Base-by-base conservation (phyloP, 495 filamentous ascomycete species). In the Xylaria castorea region DNA sequence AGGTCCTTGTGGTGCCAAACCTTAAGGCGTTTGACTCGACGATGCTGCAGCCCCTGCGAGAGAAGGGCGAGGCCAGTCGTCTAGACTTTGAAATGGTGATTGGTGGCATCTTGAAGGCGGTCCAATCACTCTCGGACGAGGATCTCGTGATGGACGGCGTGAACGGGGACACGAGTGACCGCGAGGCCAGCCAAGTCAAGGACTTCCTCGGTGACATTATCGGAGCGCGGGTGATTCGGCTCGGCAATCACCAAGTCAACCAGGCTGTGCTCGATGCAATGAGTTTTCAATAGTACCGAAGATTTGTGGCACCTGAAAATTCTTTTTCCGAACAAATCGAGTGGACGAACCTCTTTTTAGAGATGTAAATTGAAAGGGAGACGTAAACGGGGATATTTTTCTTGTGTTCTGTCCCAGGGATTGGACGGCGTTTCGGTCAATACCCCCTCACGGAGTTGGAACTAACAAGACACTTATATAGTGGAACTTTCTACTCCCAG, bases 1-100 rank as follows among this genome's bases (percentile, higher is more conserved):
- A 92, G 7, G 86, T 91, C 40, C 85, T 97, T 22, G 86, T 98
- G 18, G 76, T 98, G 8, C 93, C 92, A 7, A 97, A 95, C 76
- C 81, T 97, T 18, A 91, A 87, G 72, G 83, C 91, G 5, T 97
- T 95, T 76, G 92, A 96, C 68, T 78, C 73, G 0, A 85, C 84
- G 0, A 83, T 97, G 18, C 85, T 93, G 20, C 85, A 88, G 68
- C 91, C 92, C 22, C 72, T 85, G 6, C 75, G 69, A 5, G 93
- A 92, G 16, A 84, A 89, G 68, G 85, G 85, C 38, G 88, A 90
- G 20, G 87, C 86, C 9, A 83, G 80, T 46, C 76, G 82, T 11
- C 75, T 83, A 2, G 91, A 93, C 73, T 89, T 87, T 5, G 90
- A 93, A 77, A 87, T 86, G 73, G 82, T 94, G 5, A 78, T 93